Evolutionary conservation across 2,329 filamentous ascomycete species (phyloP), one percentile per base, ranked within the genome.

Genomic region (Arachnopeziza araneosa): DNA sequence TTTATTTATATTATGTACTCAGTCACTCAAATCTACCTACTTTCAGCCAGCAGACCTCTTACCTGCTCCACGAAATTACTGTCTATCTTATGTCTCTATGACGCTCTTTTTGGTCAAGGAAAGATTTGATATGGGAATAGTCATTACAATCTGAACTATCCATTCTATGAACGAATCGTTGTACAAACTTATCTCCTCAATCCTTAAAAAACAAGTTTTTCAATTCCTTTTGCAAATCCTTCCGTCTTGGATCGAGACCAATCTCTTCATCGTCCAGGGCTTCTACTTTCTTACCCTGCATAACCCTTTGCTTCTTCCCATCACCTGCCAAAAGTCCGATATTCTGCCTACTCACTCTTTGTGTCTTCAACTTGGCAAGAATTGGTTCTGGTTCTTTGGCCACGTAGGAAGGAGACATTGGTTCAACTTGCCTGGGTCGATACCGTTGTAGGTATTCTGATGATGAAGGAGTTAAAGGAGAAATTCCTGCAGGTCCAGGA

Each of bases 201-300:
- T 68, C 60, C 23, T 64, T 60, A 54, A 55, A 52, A 61, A 68
- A 69, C 55, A 69, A 61, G 36, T 50, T 57, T 24, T 52, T 66
- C 59, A 68, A 57, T 24, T 70, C 67, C 52, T 50, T 65, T 24
- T 67, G 62, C 54, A 69, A 59, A 17, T 66, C 58, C 44, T 66
- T 57, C 14, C 57, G 64, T 21, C 32, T 61, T 17, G 36, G 36
- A 24, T 66, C 57, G 50, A 63, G 26, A 1, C 52, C 54, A 36
- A 21, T 55, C 23, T 61, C 50, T 49, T 58, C 54, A 54, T 54
- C 23, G 2, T 30, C 6, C 22, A 54, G 9, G 22, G 21, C 22
- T 17, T 44, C 59, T 19, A 57, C 54, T 52, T 53, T 64, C 59
- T 64, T 62, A 51, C 36, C 36, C 4, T 12, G 6, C 12, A 44